These are phyloP conservation scores for Exophiala oligosperma DNA, from an alignment of 2,329 filamentous ascomycete species.

Conservation along the genomic window DNA sequence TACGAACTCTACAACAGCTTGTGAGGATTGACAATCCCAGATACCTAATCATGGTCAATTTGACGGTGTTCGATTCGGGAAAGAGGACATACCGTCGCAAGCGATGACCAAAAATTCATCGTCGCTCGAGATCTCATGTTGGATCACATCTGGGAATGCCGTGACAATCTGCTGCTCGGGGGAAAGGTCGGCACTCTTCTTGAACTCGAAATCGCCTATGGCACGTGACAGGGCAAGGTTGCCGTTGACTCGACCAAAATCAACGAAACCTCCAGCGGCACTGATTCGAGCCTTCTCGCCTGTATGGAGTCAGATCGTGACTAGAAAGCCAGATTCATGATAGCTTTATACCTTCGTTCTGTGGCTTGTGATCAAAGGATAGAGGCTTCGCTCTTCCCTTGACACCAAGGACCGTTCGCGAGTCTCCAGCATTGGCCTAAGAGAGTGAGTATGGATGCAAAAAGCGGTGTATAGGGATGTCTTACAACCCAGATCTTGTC, in stretches of 20 bases:
- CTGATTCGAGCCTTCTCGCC: constrained; percentile 95
- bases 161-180: constrained; percentile 99
- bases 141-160: constrained; percentile 89
- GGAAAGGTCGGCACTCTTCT: constrained; percentile 94
- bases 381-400: constrained; percentile 96
- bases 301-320: constrained; percentile 41
- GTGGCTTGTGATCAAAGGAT: constrained; percentile 99
- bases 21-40: constrained; percentile 99
- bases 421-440: constrained; percentile 96
- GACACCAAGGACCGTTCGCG: constrained; percentile 88
- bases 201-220: constrained; percentile 99
- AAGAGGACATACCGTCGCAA: constrained; percentile 71
- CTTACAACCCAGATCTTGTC: constrained; percentile 94
- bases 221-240: constrained; percentile 95
- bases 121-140: constrained; percentile 86
- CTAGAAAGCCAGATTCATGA: constrained; percentile 4
- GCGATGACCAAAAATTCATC: constrained; percentile 95
- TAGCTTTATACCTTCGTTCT: constrained; percentile 76
- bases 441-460: constrained; percentile 30
- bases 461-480: constrained; percentile 10
- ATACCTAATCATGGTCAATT: constrained; percentile 65
- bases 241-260: constrained; percentile 97
- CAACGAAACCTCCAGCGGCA: constrained; percentile 94
- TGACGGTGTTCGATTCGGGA: background rate
- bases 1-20: constrained; percentile 96